These are phyloP conservation scores for Pezicula rhizophila DNA, from an alignment of 2,329 filamentous ascomycete genomes.

Conservation along the genomic window DNA sequence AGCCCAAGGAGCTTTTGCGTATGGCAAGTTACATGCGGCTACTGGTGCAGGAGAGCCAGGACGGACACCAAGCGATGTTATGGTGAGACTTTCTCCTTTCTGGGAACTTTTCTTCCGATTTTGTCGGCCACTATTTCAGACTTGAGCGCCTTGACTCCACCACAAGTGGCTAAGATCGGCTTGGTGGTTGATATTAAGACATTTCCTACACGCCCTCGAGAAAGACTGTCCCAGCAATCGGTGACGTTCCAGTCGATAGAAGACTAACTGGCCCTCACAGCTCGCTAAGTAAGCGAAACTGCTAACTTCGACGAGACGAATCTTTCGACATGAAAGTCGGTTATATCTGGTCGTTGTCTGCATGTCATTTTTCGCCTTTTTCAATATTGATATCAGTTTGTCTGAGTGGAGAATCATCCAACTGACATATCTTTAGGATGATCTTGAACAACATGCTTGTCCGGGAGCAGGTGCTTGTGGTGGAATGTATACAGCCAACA, in stretches of 20 bases:
- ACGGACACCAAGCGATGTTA: conserved; percentile 68
- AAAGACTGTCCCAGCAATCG: too few relatives aligned
- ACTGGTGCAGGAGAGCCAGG: conserved; percentile 54
- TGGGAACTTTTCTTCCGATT: too few relatives aligned
- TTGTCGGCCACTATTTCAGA: too few relatives aligned
- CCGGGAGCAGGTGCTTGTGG: conserved; percentile 64
- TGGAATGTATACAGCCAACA: conserved; percentile 75
- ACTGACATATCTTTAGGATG: conserved; percentile 39
- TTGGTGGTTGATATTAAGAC: too few relatives aligned
- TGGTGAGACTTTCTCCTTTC: conserved; percentile 31
- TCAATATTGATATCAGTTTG: too few relatives aligned
- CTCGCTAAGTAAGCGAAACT: not conserved
- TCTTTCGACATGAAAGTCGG: too few relatives aligned
- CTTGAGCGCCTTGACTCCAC: too few relatives aligned
- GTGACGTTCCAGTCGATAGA: not conserved
- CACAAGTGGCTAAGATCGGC: too few relatives aligned
- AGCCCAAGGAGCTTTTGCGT: conserved; percentile 75
- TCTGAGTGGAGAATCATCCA: not conserved
- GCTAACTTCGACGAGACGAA: not conserved
- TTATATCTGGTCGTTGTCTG: too few relatives aligned
- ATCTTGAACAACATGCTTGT: conserved; percentile 65
- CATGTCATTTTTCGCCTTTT: too few relatives aligned
- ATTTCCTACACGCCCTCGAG: too few relatives aligned
- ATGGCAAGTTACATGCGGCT: conserved; percentile 69
- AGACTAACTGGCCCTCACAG: not conserved